Evolutionary conservation across 805 yeast species (phyloP).

Genomic region (Starmerella khaoyaiensis): DNA sequence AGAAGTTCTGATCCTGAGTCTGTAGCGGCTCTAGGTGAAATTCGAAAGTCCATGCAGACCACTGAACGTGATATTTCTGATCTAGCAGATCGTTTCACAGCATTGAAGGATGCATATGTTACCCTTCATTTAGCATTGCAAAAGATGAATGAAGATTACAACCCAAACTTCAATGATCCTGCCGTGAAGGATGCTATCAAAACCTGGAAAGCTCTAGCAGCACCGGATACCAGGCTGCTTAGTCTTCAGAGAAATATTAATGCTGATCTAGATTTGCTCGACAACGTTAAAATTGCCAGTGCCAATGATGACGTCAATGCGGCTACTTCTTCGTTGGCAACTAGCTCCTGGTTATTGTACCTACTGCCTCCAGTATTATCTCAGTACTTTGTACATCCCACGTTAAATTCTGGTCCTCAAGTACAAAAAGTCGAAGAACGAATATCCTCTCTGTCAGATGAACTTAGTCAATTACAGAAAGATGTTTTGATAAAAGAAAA

Average conservation of each 20-base stretch:
- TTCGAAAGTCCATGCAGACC: slow-evolving; percentile 14
- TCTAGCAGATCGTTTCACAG: slow-evolving; percentile 6
- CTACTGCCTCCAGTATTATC: slow-evolving; percentile 5
- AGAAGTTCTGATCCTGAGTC: slow-evolving; percentile 12
- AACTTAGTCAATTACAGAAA: slow-evolving; percentile 9
- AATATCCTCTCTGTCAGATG: background rate
- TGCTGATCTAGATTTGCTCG: slow-evolving; percentile 5
- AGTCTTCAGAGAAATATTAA: background rate
- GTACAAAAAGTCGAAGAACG: slow-evolving; percentile 3
- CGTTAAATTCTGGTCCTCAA: background rate
- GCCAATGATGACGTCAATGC: background rate
- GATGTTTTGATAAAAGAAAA: slow-evolving; percentile 19
- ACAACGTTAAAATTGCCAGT: slow-evolving; percentile 10
- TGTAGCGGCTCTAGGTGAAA: slow-evolving; percentile 4
- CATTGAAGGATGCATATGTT: slow-evolving; percentile 9
- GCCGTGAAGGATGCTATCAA: slow-evolving; percentile 68
- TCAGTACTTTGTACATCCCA: background rate
- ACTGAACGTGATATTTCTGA: slow-evolving; percentile 11
- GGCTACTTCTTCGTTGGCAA: background rate
- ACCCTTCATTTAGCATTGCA: slow-evolving; percentile 31
- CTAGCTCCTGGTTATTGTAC: background rate
- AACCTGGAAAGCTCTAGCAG: slow-evolving; percentile 24
- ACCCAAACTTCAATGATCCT: slow-evolving; percentile 73
- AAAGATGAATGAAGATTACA: slow-evolving; percentile 45
- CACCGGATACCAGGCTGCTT: slow-evolving; percentile 6